Evolutionary conservation across 1,284 basidiomycete species (phyloP).

Genomic region (Gomphus sp.): DNA sequence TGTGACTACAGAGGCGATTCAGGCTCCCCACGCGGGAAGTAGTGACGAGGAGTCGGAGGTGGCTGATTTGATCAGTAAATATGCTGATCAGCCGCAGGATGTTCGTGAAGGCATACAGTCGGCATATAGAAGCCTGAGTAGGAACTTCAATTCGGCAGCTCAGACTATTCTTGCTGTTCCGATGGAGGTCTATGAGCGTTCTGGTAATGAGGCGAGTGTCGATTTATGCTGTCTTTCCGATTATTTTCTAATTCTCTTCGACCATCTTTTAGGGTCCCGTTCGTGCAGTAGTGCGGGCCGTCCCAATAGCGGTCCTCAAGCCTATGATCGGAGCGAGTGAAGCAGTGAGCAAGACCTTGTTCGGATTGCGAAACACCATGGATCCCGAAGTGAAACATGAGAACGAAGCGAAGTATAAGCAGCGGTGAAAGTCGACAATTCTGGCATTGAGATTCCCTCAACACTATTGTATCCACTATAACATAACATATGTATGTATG

Average conservation of each 20-base stretch:
- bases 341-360: conserved; percentile 89
- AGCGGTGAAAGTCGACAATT: conserved; percentile 32
- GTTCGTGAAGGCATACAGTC: conserved; percentile 83
- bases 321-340: conserved; percentile 97
- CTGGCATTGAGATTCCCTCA: not conserved
- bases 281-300: conserved; percentile 87
- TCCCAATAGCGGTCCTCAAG: conserved; percentile 92
- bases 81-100: conserved; percentile 83
- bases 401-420: conserved; percentile 85
- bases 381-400: conserved; percentile 75
- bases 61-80: conserved; percentile 66
- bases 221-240: not conserved
- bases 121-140: conserved; percentile 79
- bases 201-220: conserved; percentile 69
- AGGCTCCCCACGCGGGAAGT: conserved; percentile 25
- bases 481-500: not conserved
- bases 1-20: conserved; percentile 59
- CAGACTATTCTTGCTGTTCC: conserved; percentile 98
- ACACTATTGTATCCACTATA: not conserved
- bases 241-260: not conserved
- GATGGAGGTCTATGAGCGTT: conserved; percentile 96
- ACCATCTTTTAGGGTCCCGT: conserved; percentile 67
- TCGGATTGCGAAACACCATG: conserved; percentile 85
- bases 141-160: conserved; percentile 85
- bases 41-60: conserved; percentile 33